Base-by-base conservation (phyloP, 1,139 yeast species). In the Blastobotrys arbuscula region DNA sequence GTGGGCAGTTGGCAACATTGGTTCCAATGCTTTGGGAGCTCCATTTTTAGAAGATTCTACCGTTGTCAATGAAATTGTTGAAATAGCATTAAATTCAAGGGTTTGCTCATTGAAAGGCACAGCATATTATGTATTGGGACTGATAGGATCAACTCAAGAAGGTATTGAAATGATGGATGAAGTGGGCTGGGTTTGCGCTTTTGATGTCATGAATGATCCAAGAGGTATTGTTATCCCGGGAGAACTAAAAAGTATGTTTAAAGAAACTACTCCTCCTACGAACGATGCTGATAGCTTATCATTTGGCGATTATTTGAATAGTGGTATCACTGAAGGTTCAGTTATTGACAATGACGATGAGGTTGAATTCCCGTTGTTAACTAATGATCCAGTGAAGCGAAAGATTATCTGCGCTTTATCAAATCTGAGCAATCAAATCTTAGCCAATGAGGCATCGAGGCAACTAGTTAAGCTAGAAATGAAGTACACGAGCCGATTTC, bases 131-230 rank as follows among this genome's bases (percentile, higher is more conserved):
- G 85, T 81, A 1, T 69, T 90, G 39, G 96, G 97, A 0, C 73
- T 87, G 58, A 73, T 89, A 16, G 74, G 95, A 0, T 73, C 75
- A 18, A 87, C 95, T 0, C 71, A 71, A 33, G 90, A 87, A 59
- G 97, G 97, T 0, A 74, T 81, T 31, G 97, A 89, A 59, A 79
- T 89, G n/a, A 68, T 90, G 47, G 96, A 87, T 60, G 96, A 88
- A 58, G 69, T 76, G 48, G 81, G 81, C 1, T 90, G 97, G 97
- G 71, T 71, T 24, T 77, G 84, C 18, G 79, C 79, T 21, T 64
- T 77, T 37, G 78, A 81, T 52, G 69, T 73, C 3, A 74, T 75
- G 58, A 75, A 77, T 15, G 65, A 69, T 7, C 81, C 89, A 1
- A 60, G 74, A 21, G 81, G 86, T 1, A 57, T 61, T 16, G 55